Evolutionary conservation across 345 rosid genomes (phyloP).

Genomic region (Lepidium aucheri): DNA sequence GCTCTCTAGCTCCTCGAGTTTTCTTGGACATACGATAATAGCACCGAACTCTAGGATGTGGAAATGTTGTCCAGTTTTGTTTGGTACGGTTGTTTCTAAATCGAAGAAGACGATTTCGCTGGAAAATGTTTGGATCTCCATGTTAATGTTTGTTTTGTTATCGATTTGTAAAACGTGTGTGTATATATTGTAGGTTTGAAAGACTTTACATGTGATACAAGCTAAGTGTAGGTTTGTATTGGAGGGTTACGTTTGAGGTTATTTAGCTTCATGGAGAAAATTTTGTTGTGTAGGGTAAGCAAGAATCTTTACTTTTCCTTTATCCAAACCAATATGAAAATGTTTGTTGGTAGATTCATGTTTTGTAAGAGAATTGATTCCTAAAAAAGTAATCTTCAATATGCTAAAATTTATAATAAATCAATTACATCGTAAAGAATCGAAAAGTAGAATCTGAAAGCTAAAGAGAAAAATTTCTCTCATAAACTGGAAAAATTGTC

Average conservation of each 20-base stretch:
- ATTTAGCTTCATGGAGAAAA: constrained; percentile 23
- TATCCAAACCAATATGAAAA: constrained; percentile 2
- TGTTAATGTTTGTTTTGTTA: background rate
- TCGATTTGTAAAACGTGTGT: background rate
- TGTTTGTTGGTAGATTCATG: constrained; percentile 7
- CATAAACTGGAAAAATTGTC: background rate
- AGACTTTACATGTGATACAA: constrained; percentile 20
- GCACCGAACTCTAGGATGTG: constrained; percentile 82
- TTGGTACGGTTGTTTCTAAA: constrained; percentile 82
- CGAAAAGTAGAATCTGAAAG: background rate
- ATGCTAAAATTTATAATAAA: background rate
- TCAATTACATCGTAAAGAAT: background rate
- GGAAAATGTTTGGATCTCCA: constrained; percentile 18
- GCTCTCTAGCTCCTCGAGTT: constrained; percentile 59
- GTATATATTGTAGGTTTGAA: constrained; percentile 39
- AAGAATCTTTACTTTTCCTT: constrained; percentile 25
- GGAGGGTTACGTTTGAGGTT: constrained; percentile 28
- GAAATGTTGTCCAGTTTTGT: constrained; percentile 46
- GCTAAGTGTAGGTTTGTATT: constrained; percentile 33
- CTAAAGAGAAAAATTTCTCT: background rate
- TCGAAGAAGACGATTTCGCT: constrained; percentile 71
- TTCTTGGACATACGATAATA: constrained; percentile 61
- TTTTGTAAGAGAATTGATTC: constrained; percentile 6
- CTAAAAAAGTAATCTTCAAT: background rate
- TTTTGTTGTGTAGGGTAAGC: constrained; percentile 21